Conservation (phyloP, 2,329 filamentous ascomycete species). For the Rhynchosporium secalis region DNA sequence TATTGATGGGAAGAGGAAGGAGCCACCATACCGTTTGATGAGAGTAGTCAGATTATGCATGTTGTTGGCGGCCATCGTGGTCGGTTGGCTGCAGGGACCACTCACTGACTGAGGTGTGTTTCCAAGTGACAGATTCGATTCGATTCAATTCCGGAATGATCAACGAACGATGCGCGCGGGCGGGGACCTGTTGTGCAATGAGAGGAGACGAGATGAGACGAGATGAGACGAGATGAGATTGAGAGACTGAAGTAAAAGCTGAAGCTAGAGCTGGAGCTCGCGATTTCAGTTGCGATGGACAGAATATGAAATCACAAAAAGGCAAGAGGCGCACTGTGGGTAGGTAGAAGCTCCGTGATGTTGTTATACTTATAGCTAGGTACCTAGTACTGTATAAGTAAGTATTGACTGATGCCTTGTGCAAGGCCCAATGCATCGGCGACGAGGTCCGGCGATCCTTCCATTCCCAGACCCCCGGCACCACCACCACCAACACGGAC, state of each 20-base stretch:
- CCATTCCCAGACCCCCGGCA: not conserved
- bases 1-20: conserved; percentile 24
- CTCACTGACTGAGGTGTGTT: conserved; percentile 21
- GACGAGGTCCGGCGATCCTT: conserved; percentile 8
- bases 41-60: conserved; percentile 97
- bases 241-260: not conserved
- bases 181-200: not conserved
- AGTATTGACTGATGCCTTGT: conserved; percentile 9
- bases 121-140: conserved; percentile 26
- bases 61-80: conserved; percentile 69
- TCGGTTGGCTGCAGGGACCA: conserved; percentile 25
- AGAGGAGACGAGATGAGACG: not conserved
- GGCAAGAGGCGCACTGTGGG: not conserved
- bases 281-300: not conserved
- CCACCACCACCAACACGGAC: not conserved
- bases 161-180: conserved; percentile 22
- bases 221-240: not conserved
- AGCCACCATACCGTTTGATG: conserved; percentile 82
- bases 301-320: not conserved
- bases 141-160: conserved; percentile 29
- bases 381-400: too few species aligned
- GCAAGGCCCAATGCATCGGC: not conserved
- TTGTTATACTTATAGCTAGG: not conserved
- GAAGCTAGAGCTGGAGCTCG: not conserved
- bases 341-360: conserved; percentile 1